A percentile compares a stretch with the other conserved stretches of the same genome.
Conservation (phyloP, 2,329 filamentous ascomycete genomes). For the Arthroderma sp. region DNA sequence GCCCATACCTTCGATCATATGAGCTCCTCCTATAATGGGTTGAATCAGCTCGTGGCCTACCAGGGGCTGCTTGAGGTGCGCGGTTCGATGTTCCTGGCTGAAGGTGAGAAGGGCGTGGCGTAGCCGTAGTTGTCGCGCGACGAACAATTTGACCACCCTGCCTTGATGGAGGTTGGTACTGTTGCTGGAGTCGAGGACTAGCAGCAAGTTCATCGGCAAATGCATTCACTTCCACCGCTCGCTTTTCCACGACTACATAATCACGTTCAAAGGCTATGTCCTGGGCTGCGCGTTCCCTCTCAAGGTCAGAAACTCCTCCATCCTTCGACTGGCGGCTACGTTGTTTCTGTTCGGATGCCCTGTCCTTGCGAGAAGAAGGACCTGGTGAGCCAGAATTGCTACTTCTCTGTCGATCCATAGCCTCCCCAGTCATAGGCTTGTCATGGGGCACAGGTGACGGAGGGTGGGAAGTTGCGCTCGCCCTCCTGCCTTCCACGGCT, state of each 20-base stretch:
- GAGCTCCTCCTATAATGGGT: constrained; percentile 62
- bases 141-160: constrained; percentile 55
- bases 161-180: constrained; percentile 34
- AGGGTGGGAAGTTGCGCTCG: constrained; percentile 21
- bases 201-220: constrained; percentile 90
- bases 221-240: constrained; percentile 89
- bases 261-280: constrained; percentile 86
- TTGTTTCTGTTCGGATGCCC: constrained; percentile 25
- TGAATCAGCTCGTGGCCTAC: constrained; percentile 46
- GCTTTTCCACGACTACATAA: constrained; percentile 91
- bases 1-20: constrained; percentile 66
- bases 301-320: constrained; percentile 27
- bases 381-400: constrained; percentile 31
- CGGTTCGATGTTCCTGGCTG: constrained; percentile 44
- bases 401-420: constrained; percentile 39
- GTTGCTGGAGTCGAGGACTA: constrained; percentile 52
- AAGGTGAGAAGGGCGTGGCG: constrained; percentile 54
- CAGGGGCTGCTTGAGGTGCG: constrained; percentile 60
- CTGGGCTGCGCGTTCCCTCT: constrained; percentile 57
- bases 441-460: constrained; percentile 31
- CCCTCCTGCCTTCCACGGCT: constrained; percentile 20
- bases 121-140: constrained; percentile 60
- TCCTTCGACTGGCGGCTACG: constrained; percentile 16
- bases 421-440: constrained; percentile 16
- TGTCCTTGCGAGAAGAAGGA: constrained; percentile 36